These are phyloP conservation scores for Agroathelia rolfsii DNA, from an alignment of 1,284 basidiomycete genomes.

Conservation along the genomic window DNA sequence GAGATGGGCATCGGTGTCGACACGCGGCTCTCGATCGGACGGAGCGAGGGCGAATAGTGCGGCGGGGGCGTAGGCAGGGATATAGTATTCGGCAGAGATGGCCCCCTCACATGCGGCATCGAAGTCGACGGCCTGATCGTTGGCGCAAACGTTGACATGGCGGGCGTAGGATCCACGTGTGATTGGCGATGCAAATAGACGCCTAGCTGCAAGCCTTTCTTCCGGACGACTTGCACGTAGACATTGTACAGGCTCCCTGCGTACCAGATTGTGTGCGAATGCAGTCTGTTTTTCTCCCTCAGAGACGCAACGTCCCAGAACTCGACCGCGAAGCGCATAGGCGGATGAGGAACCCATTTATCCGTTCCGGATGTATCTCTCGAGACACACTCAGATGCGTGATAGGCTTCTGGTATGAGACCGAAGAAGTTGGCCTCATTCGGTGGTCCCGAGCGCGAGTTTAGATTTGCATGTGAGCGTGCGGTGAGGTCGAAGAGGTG, in stretches of 20 bases:
- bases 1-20: too few species aligned
- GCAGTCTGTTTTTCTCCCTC: conserved; percentile 74
- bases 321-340: conserved; percentile 79
- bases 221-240: conserved; percentile 78
- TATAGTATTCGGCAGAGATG: conserved; percentile 17
- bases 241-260: conserved; percentile 76
- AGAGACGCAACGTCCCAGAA: conserved; percentile 83
- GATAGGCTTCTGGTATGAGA: conserved; percentile 36
- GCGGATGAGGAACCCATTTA: conserved; percentile 55
- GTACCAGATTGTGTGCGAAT: conserved; percentile 73
- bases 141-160: too few species aligned
- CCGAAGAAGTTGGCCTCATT: conserved; percentile 55
- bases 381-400: conserved; percentile 29
- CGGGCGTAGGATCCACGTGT: conserved; percentile 56
- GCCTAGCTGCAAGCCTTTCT: conserved; percentile 71
- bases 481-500: conserved; percentile 34
- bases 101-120: conserved; percentile 13
- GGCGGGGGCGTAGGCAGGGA: too few species aligned
- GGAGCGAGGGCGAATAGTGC: too few species aligned
- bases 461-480: too few species aligned
- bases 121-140: conserved; percentile 24
- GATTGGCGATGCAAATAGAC: conserved; percentile 87
- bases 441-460: too few species aligned
- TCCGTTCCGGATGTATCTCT: conserved; percentile 31
- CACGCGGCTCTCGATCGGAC: too few species aligned